Evolutionary conservation across 768 basidiomycete genomes (phyloP), one percentile per base, ranked within the genome.

Genomic region (Suillus occidentalis): DNA sequence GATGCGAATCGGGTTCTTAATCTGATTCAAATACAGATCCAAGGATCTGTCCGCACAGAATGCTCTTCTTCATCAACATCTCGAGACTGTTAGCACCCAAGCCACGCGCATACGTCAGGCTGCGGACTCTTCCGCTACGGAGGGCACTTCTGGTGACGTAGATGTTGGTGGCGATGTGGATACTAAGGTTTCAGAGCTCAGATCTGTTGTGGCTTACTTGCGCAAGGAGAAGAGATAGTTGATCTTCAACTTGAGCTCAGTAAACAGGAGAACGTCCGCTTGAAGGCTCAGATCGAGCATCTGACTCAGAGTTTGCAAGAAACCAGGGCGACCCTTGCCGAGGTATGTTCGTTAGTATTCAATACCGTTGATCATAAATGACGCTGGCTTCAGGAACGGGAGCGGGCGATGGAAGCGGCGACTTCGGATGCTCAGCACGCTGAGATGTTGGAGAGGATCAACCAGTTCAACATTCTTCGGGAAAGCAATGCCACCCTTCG

Each of bases 161-260:
- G 86, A 86, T 22, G 71, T 75, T 0, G 64, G 76, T 10, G 86
- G 82, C 20, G 87, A 88, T 65, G 70, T 79, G 4, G 90, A 91
- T 67, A 81, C 81, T 2, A 89, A 92, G 72, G 68, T 91, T 12
- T 81, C 89, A 0, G 92, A 94, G 68, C 77, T 94, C 25, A 89
- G 90, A 36, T 85, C 89, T 20, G 89, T 94, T 34, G 88, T 95
- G 50, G 83, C 88, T 3, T 95, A 92, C 75, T 79, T 96, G 40
- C 85, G 94, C 49, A 93, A 90, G 72, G 94, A 95, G 81, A 95
- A 77, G 93, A 95, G 73, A 94, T 96, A 61, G 89, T 92, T 53
- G 94, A 96, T 69, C 84, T 95, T 39, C 92, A 95, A 67, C 82
- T 94, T 31, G 91, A 95, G 70, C 85, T 95, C 57, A 84, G 88